Base-by-base conservation (phyloP, 768 basidiomycete species). In the Trametes elegans region DNA sequence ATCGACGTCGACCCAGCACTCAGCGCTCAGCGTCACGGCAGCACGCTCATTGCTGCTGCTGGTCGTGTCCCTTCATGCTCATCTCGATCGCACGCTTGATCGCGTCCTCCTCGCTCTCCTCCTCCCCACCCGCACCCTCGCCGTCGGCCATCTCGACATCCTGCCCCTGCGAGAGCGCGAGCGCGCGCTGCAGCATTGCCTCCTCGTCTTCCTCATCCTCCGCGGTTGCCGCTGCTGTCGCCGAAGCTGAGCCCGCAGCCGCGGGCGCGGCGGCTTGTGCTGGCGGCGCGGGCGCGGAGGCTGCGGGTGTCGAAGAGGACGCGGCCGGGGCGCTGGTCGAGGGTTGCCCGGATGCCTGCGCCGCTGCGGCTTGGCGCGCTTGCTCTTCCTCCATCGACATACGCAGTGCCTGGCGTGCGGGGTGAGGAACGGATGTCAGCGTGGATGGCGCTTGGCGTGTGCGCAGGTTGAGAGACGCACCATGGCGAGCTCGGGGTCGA, bases 401-500 rank as follows among this genome's bases (percentile, higher is more conserved):
- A 31, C 95, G 89, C 36, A 99, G 80, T 9, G 94, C 96, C 95
- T 97, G 61, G 36, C 26, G 5, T 49, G 57, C 26, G 60, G 18
- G 21, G 10, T 41, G 4, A 19, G 38, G 34, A 28, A 36, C 19
- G 8, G 2, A 14, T 23, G 14, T 28, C 26, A 29, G 47, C 16
- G 24, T 9, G n/a, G n/a, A n/a, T n/a, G n/a, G n/a, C n/a, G n/a
- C n/a, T n/a, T n/a, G n/a, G 6, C 27, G 24, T 8, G 24, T 26
- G 7, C 14, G 28, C 26, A 47, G 53, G 11, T 2, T 28, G 28
- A 50, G 6, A 46, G 21, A 70, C 80, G 56, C 53, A 93, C 95
- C 93, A 98, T 93, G 2, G 97, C 96, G 42, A 99, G 78, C 69
- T 98, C 96, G 0, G 96, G 96, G 67, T 98, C 96, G 57, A 98